Conservation (phyloP, 1,139 yeast genomes). For the Debaryomyces sp. region DNA sequence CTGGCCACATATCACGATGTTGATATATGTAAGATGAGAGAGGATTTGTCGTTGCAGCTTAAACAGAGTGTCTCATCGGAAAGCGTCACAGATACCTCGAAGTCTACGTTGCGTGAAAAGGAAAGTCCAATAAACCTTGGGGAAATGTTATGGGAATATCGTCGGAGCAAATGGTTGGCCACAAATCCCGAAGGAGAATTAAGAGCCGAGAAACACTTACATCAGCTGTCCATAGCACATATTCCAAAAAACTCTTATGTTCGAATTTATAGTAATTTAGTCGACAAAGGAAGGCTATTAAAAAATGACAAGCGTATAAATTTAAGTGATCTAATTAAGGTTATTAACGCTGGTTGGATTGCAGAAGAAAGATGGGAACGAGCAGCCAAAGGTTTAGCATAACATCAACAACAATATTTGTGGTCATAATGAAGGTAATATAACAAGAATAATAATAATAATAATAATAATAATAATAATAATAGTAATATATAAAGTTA, state of each 20-base stretch:
- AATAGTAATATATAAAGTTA: constrained; percentile 10
- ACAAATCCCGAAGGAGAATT: constrained; percentile 14
- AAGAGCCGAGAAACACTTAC: constrained; percentile 19
- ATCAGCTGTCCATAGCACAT: constrained; percentile 34
- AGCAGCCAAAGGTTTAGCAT: constrained; percentile 50
- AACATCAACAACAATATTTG: constrained; percentile 2
- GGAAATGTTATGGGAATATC: constrained; percentile 57
- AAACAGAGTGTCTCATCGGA: not conserved
- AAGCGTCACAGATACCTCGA: constrained; percentile 10
- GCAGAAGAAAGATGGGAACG: constrained; percentile 66
- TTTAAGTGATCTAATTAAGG: constrained; percentile 58
- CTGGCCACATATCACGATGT: constrained; percentile 23
- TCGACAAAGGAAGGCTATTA: constrained; percentile 59
- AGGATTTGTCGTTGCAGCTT: constrained; percentile 23
- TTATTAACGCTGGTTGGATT: constrained; percentile 72
- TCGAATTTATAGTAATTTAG: constrained; percentile 57
- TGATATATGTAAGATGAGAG: constrained; percentile 30
- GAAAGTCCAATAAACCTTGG: constrained; percentile 34
- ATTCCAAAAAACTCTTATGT: constrained; percentile 53
- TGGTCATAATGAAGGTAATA: not conserved
- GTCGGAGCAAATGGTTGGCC: constrained; percentile 59
- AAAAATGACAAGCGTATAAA: constrained; percentile 55
- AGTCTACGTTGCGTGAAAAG: constrained; percentile 13
- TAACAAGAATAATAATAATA: not conserved
- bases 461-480: not conserved